Evolutionary conservation across 2,329 filamentous ascomycete species (phyloP), one percentile per base, ranked within the genome.

Genomic region (Hymenoscyphus fraxineus): DNA sequence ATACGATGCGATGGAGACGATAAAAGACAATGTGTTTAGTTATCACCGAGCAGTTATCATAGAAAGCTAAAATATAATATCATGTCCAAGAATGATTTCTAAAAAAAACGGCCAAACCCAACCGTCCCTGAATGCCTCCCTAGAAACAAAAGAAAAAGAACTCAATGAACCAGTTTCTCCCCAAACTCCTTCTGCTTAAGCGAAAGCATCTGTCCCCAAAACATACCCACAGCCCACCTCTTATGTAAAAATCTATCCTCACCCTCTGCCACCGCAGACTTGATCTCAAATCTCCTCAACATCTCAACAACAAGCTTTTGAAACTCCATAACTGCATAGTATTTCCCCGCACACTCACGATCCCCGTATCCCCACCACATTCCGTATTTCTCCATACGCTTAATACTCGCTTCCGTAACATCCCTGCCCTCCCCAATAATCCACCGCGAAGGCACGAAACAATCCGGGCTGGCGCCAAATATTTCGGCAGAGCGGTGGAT

Each of bases 331-430:
- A 41, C 58, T 6, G 58, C 39, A 44, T 59, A 59, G 22, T 59
- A 59, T 41, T 41, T 59, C 3, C 57, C 57, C 9, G 35, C 57
- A 59, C 57, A 59, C 38, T 59, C 57, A 13, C 57, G 57, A 40
- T 59, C 57, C 22, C 57, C 38, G 39, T 59, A 59, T 38, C 57
- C 57, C 57, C 57, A 59, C 57, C 57, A 59, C 38, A 59, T 59
- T 1, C 57, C 38, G 15, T 19, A 59, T 38, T 59, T 59, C 16
- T 59, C 57, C 57, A 59, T 59, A 1, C 35, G 35, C 13, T 59
- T 59, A 19, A 59, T 59, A n/a, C 57, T 59, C 22, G 57, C 57
- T 40, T 59, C 57, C 13, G 38, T 59, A 15, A 41, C 35, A 27
- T 40, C 57, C 16, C 6, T 15, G 5, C 57, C 57, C 57, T 59